Evolutionary conservation across 805 yeast species (phyloP), one percentile per base, ranked within the genome.

Genomic region (Kodamaea jinghongensis): DNA sequence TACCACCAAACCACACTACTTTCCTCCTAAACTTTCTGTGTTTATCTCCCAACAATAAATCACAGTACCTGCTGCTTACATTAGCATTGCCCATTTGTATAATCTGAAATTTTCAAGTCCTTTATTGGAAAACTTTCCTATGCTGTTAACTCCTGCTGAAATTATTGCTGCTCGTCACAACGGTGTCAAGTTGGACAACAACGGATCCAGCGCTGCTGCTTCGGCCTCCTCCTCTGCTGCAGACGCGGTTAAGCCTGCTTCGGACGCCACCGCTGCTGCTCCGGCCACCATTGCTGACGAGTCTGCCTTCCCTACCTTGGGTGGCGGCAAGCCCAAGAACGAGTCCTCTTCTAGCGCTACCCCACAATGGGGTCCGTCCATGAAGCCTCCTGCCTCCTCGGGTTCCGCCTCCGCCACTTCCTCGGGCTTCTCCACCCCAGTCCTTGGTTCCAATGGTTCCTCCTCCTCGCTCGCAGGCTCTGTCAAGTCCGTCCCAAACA

Each of bases 291-390:
- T 77, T 44, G 48, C 68, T 36, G 79, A 75, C 52, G 81, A 75
- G 50, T 55, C 71, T 22, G 81, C 82, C 10, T 79, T 81, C 61
- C 91, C 91, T 6, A 71, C 83, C 17, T 69, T 83, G 50, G 86
- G 86, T 26, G 76, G 76, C 33, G 76, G 76, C 32, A 60, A 52
- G 28, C 34, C 34, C 5, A 22, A 27, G 16, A 28, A 35, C n/a
- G 26, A 20, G 34, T 28, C 42, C n/a, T 25, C 42, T 8, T 20
- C 38, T 22, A 16, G 31, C 4, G 37, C 51, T 20, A 52, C 61
- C 28, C 58, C 51, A 48, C 66, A 59, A 51, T 76, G 71, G 75
- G 76, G 68, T 42, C 71, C 63, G 36, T 54, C 43, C 37, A 49
- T 55, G 51, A 57, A 50, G 39, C 47, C 56, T 11, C 45, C 54